Evolutionary conservation across 345 rosid genomes (phyloP), one percentile per base, ranked within the genome.

Genomic region (Murraya koenigii): DNA sequence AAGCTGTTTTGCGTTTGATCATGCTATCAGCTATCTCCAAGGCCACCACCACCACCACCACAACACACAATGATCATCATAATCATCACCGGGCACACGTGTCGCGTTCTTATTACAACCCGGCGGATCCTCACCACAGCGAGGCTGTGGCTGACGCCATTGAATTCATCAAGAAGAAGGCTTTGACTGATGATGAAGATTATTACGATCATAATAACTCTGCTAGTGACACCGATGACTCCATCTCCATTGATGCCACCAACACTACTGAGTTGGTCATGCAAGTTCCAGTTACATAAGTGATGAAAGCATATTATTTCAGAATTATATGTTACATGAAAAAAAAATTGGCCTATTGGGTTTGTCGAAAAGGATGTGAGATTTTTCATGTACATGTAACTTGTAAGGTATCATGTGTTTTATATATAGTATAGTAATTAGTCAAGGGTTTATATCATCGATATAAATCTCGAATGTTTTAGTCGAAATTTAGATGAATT

Each of bases 81-180:
- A 13, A 41, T 11, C 49, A 13, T 11, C 49, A 13, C 49, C 49
- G 13, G 49, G 17, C 5, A 44, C 49, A 71, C 2, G 39, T 69
- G 14, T 55, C 76, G 23, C 62, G 19, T 26, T 76, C 66, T 33
- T 76, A 74, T 52, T 70, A 79, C 62, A 41, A 17, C 64, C n/a
- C 62, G 10, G 62, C 76, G 14, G 94, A 92, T 36, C 80, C 79
- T 28, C 88, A 87, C 75, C 90, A 88, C 33, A 89, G 81, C 41
- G 93, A 90, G 74, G 98, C 95, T 4, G 87, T 94, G 19, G 93
- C 97, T 0, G 95, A 94, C 62, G 92, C 97, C 81, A 94, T 94
- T 23, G 93, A 94, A 81, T 92, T 92, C 82, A 94, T 94, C 78
- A 88, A 87, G 87, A 91, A 86, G 71, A 89, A 90, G 73, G 79